A percentile compares a stretch with the other conserved stretches of the same genome.
phyloP scores from a whole-genome alignment of 805 yeast species.

The Cephaloascus fragrans region DNA sequence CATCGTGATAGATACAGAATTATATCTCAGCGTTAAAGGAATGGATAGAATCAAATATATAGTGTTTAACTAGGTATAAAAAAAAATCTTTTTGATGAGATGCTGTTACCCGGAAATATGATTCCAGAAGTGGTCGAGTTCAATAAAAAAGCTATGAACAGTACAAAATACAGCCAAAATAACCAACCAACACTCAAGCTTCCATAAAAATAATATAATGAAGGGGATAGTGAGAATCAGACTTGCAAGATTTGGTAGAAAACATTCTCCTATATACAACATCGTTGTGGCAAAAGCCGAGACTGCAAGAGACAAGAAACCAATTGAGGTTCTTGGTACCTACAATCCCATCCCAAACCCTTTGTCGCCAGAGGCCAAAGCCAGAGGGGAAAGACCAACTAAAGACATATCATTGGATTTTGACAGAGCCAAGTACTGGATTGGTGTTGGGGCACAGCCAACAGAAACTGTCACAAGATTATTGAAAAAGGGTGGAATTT shows the following conservation, averaged over 20 bases:
- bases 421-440: constrained; percentile 87
- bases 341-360: constrained; percentile 79
- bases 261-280: constrained; percentile 79
- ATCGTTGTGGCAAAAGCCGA: constrained; percentile 76
- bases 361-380: constrained; percentile 49
- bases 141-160: not conserved
- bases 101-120: not conserved
- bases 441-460: constrained; percentile 96
- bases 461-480: constrained; percentile 70
- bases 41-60: too few species aligned
- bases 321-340: constrained; percentile 92
- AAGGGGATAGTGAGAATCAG: constrained; percentile 79
- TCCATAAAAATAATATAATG: constrained; percentile 15
- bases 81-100: not conserved
- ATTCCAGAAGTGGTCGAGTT: too few species aligned
- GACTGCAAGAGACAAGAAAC: constrained; percentile 78
- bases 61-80: too few species aligned
- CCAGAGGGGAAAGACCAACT: constrained; percentile 44
- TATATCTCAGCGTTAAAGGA: too few species aligned
- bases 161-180: too few species aligned
- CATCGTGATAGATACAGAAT: too few species aligned
- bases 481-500: constrained; percentile 69
- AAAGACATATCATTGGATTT: constrained; percentile 83
- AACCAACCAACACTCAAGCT: not conserved
- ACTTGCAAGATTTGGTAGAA: constrained; percentile 88